Evolutionary conservation across 2,329 filamentous ascomycete species (phyloP), one percentile per base, ranked within the genome.

Genomic region (Trichoderma sp.): DNA sequence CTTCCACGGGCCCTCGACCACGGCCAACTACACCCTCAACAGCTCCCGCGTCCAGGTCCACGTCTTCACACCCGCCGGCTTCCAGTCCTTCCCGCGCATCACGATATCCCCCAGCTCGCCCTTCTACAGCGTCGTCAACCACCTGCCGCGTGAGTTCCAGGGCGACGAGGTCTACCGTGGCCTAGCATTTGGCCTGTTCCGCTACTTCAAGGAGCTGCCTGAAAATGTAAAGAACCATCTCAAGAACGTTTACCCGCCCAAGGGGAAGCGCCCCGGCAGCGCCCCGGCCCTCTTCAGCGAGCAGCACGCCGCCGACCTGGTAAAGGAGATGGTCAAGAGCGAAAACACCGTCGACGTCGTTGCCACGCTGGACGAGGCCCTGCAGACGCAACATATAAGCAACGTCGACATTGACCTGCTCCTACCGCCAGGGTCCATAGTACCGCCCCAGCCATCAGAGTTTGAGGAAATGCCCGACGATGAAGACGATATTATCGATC

Each of bases 1-100:
- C 81, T 98, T 98, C 86, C 93, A 98, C 81, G 95, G 95, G 15
- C 90, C 94, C 18, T 95, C 95, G 61, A 94, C 95, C 34, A 97
- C 94, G 57, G 91, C 93, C 78, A 97, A 97, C 83, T 92, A 92
- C 75, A 93, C 90, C 63, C 90, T 91, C 78, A 97, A 94, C 83
- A 95, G 92, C 83, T 98, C 95, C 74, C 92, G 96, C 81, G 95
- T 98, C 76, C 95, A 98, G 84, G 89, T 96, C 75, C 96, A 98
- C 82, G 89, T 99, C 82, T 93, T 97, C 83, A 93, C 93, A 73
- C 90, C 94, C 3, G 95, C 94, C 75, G 96, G 96, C 75, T 92
- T 97, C 77, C 92, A 93, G 79, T 95, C 92, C 76, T 99, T 95
- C 80, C 91, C 93, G 73, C 93, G 95, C 77, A 90, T 99, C 76